phyloP scores from a whole-genome alignment of 352 stramenopile species.

The Globisporangium paroecandrum region DNA sequence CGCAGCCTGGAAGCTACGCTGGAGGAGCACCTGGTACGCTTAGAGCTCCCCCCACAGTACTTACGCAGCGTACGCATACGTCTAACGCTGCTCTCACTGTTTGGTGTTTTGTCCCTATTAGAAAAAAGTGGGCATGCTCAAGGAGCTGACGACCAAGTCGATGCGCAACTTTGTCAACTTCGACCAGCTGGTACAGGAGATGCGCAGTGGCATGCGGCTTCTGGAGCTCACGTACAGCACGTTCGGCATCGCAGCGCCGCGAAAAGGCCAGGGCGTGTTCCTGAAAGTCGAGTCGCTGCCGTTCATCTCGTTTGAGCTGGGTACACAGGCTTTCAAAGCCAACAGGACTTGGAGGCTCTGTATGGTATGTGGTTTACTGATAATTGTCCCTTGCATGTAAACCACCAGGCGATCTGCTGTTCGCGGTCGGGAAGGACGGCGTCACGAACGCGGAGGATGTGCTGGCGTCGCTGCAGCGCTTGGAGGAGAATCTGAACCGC shows the following conservation, averaged over 20 bases:
- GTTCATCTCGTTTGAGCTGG: conserved; percentile 47
- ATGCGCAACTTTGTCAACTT: conserved; percentile 29
- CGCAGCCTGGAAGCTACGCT: conserved; percentile 65
- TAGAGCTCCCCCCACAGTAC: background rate
- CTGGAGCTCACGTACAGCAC: conserved; percentile 62
- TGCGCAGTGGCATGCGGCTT: conserved; percentile 43
- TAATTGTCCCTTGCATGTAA: background rate
- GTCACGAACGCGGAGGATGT: conserved; percentile 30
- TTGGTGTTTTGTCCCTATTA: conserved; percentile 13
- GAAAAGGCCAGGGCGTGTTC: conserved; percentile 53
- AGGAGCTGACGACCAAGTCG: conserved; percentile 50
- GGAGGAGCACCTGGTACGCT: conserved; percentile 54
- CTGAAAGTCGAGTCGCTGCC: conserved; percentile 44
- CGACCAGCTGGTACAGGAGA: conserved; percentile 30
- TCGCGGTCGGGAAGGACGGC: conserved; percentile 5
- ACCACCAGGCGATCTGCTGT: conserved; percentile 12
- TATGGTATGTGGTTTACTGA: background rate
- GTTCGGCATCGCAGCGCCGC: conserved; percentile 47
- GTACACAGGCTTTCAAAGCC: conserved; percentile 18
- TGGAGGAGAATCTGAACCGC: conserved; percentile 48
- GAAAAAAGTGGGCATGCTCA: conserved; percentile 70
- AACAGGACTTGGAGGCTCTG: background rate
- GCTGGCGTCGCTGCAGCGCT: conserved; percentile 35
- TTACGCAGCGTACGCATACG: no score
- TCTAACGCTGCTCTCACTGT: background rate